Evolutionary conservation across 345 rosid genomes (phyloP), one percentile per base, ranked within the genome.

Genomic region (Clausena lansium): DNA sequence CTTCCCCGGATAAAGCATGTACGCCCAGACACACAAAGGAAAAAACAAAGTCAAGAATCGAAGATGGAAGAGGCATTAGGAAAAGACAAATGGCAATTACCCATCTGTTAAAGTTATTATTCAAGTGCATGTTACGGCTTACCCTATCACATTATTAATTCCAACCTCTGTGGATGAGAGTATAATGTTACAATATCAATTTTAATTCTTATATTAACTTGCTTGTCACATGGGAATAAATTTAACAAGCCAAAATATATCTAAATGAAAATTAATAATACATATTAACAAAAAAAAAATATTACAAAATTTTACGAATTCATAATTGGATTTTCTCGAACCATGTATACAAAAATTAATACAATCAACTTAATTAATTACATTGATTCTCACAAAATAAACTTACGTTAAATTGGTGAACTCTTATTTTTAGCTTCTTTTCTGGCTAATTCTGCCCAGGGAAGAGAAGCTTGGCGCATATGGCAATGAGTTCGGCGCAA

Each of bases 401-500:
- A 28, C 57, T 47, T 32, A 28, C 73, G 15, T 20, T 20, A 32
- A 65, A 22, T 35, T 3, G 3, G 70, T 36, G 27, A 9, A 17
- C 25, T 47, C 17, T 69, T 13, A 5, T 0, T 32, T 47, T 52
- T 54, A 47, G 25, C 22, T 20, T 76, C 41, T 85, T 9, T 52
- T 71, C 60, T 75, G 77, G 82, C 86, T 85, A 67, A 79, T 74
- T 75, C 85, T 85, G 25, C 79, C 84, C 10, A 80, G 91, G 28
- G 83, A 19, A 55, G 89, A 54, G 78, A 88, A 81, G 74, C 88
- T 88, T 55, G 88, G 88, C 77, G 85, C 79, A 45, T 72, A 62
- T 10, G 74, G 64, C 60, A 81, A 32, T 0, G 75, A 33, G 8
- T 79, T 28, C 3, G 80, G 77, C 8, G 72, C 71, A 9, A 71